Evolutionary conservation across 1,139 yeast genomes (phyloP).

Genomic region (Saccharomyces hybrid): DNA sequence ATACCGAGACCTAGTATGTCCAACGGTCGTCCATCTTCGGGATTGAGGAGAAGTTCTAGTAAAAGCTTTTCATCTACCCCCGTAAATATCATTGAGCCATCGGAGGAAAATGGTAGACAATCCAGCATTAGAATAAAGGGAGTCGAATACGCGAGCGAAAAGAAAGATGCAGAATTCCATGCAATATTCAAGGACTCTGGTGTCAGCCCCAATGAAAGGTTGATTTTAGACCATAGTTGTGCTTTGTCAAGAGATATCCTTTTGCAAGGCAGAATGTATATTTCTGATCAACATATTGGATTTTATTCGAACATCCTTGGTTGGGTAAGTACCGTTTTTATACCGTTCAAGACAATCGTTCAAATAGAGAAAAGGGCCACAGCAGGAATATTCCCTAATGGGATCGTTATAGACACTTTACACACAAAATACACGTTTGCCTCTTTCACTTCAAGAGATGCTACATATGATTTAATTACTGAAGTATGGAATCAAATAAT

Average conservation of each 20-base stretch:
- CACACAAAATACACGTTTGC: slow-evolving; percentile 70
- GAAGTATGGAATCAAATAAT: slow-evolving; percentile 50
- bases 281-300: slow-evolving; percentile 52
- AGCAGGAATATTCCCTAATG: slow-evolving; percentile 69
- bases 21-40: background rate
- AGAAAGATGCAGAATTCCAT: slow-evolving; percentile 58
- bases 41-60: slow-evolving; percentile 1
- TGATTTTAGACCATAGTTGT: slow-evolving; percentile 62
- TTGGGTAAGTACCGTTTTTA: slow-evolving; percentile 56
- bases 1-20: slow-evolving; percentile 12
- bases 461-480: slow-evolving; percentile 53
- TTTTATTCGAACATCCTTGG: slow-evolving; percentile 71
- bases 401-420: slow-evolving; percentile 59
- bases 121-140: slow-evolving; percentile 21
- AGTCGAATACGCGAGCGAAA: slow-evolving; percentile 33
- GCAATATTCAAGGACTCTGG: slow-evolving; percentile 43
- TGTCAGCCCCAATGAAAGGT: slow-evolving; percentile 44
- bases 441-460: slow-evolving; percentile 60
- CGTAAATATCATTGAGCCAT: slow-evolving; percentile 12
- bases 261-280: slow-evolving; percentile 62
- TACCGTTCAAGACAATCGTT: slow-evolving; percentile 62
- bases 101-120: slow-evolving; percentile 11
- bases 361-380: slow-evolving; percentile 67
- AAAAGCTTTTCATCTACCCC: slow-evolving; percentile 8
- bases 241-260: slow-evolving; percentile 65